Evolutionary conservation across 305 asterid genomes (phyloP).

Genomic region (Solanum hybrid): DNA sequence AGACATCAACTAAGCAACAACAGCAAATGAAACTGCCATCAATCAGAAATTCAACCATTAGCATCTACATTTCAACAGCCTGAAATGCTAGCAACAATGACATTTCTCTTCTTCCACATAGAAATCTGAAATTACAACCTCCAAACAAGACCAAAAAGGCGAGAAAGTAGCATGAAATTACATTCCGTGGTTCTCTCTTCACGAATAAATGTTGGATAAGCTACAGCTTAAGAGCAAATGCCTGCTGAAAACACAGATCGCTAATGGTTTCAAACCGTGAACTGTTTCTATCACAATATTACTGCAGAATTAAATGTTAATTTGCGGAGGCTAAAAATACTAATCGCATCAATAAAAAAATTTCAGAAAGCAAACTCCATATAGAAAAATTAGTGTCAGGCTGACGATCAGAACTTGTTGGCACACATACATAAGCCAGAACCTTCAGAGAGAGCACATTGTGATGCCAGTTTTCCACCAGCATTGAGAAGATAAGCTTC

Average conservation of each 20-base stretch:
- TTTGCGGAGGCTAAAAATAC: neutral
- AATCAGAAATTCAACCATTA: neutral
- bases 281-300: neutral
- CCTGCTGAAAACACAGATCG: neutral
- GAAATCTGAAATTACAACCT: neutral
- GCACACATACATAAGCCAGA: neutral
- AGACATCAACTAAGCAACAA: neutral
- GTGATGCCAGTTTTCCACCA: constrained; percentile 5
- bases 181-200: neutral
- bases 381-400: neutral
- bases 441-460: neutral
- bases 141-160: neutral
- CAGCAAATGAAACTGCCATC: neutral
- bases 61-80: neutral
- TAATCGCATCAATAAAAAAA: neutral
- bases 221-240: neutral
- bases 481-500: neutral
- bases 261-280: neutral
- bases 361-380: neutral
- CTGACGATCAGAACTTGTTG: neutral
- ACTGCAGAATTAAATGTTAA: neutral
- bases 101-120: neutral
- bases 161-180: neutral
- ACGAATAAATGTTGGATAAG: neutral
- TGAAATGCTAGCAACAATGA: neutral